Evolutionary conservation across 2,329 filamentous ascomycete species (phyloP), one percentile per base, ranked within the genome.

Genomic region (Hymenoscyphus linearis): DNA sequence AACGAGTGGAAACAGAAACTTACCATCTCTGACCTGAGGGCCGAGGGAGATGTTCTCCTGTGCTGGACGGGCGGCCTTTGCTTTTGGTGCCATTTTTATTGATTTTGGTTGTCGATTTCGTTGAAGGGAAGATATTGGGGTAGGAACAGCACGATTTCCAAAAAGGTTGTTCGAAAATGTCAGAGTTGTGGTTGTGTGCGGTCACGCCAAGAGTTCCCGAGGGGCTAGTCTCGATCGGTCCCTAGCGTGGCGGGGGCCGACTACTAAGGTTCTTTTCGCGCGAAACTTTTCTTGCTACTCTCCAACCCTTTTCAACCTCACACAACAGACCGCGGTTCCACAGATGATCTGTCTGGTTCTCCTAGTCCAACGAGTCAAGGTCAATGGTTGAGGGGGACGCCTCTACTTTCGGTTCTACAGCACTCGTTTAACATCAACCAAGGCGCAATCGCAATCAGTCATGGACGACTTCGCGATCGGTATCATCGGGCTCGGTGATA

Each of bases 41-140:
- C 95, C 95, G 75, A 98, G 87, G 81, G 90, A 93, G 85, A 99
- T 95, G 84, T 99, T 99, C 88, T 98, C 95, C 84, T 93, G 87
- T 74, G 86, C 85, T 75, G 90, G 87, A 78, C 88, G 85, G 75
- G 86, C 82, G 79, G 88, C 87, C 85, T 93, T 93, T 31, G 31
- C 31, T 87, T 96, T 96, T 79, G 93, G 93, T 81, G 93, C 83
- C 93, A 98, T 98, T 78, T 80, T 90, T 84, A 74, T 74, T 74
- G 68, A 74, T 72, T 53, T 22, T 27, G 22, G 52, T 53, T 68
- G 73, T 74, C 60, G 70, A 70, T 72, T 70, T 57, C 27, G 22
- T 34, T 25, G 50, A 31, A 31, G 52, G 44, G 59, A 57, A 56
- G 57, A 55, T 35, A 57, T 60, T 31, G 31, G 31, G 31, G 31